Base-by-base conservation (phyloP, 2,329 filamentous ascomycete species). In the Acarospora socialis region DNA sequence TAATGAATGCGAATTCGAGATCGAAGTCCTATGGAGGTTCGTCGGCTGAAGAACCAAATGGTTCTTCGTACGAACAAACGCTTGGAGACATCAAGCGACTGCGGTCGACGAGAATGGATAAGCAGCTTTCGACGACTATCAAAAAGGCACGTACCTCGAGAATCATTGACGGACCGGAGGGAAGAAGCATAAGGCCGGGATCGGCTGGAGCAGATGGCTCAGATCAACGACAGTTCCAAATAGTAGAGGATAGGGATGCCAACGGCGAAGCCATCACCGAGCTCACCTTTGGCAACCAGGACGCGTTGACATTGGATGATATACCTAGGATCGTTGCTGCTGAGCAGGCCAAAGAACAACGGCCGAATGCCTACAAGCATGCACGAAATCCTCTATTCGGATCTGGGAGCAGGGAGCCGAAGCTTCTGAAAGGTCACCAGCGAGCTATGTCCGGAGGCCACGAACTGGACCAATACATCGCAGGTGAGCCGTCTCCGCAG, bases 291-390 rank as follows among this genome's bases (percentile, higher is more conserved):
- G 83, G 83, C 21, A 77, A 84, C 43, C 80, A 87, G 48, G 86
- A 95, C 55, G 83, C 83, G 15, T 70, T 98, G 39, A 94, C 87
- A 0, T 62, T 98, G 35, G 90, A 98, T 48, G 90, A 98, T 49
- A 95, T 98, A 44, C 84, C 90, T 6, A 73, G 90, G 41, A 92
- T 98, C 47, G 86, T 94, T 24, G 90, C 90, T 20, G 82, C 90
- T 9, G 86, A 95, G 53, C 87, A 95, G 56, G 86, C 87, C 15
- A 77, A 84, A 45, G 87, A 95, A 51, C 83, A 92, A 51, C 68
- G 81, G 40, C 79, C 81, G 9, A 82, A 80, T 51, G 77, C 78
- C 8, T 83, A 82, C 48, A 79, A 76, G 38, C 77, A 80, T 46
- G 73, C 76, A 23, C 73, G 81, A 15, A 74, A 77, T 39, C 77